Percentiles rank a stretch among this genome's conserved stretches.
These are phyloP conservation scores for Spiromastix sp. DNA, from an alignment of 2,329 filamentous ascomycete species.

Conservation along the genomic window DNA sequence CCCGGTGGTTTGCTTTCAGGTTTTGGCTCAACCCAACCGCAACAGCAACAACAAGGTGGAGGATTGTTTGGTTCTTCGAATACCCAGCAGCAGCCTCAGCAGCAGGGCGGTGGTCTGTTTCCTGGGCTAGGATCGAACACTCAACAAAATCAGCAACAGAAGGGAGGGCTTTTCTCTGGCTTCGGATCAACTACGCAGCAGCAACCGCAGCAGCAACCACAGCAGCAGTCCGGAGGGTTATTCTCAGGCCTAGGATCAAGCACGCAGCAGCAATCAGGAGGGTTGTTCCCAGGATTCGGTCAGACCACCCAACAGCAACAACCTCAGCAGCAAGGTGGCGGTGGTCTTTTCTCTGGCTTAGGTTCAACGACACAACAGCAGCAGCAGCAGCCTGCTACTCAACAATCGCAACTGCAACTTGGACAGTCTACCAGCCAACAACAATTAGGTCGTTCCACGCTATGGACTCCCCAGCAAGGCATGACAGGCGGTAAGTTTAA, in stretches of 20 bases:
- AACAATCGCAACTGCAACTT: conserved; percentile 14
- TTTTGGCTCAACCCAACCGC: conserved; percentile 12
- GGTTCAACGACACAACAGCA: conserved; percentile 30
- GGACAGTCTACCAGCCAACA: conserved; percentile 28
- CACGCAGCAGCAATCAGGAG: conserved; percentile 3
- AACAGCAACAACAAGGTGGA: conserved; percentile 12
- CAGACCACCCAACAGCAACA: conserved; percentile 6
- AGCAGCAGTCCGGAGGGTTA: conserved; percentile 20
- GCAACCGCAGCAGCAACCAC: conserved; percentile 14
- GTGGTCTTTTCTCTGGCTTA: conserved; percentile 31
- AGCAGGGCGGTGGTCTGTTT: conserved; percentile 28
- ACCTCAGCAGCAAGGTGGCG: conserved; percentile 25
- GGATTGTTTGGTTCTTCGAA: conserved; percentile 15
- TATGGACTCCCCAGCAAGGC: conserved; percentile 35
- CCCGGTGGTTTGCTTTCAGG: conserved; percentile 14
- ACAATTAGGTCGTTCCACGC: conserved; percentile 25
- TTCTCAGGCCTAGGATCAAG: conserved; percentile 3
- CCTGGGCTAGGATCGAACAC: conserved; percentile 23
- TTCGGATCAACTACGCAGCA: conserved; percentile 17
- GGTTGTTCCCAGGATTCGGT: conserved; percentile 5
- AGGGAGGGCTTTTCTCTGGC: conserved; percentile 17
- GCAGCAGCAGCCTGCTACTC: conserved; percentile 20
- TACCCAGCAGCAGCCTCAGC: conserved; percentile 27
- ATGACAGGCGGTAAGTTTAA: conserved; percentile 30
- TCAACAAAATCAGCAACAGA: conserved; percentile 34